phyloP scores from a whole-genome alignment of 306 rosid genomes.

The Pterocarpus santalinus region DNA sequence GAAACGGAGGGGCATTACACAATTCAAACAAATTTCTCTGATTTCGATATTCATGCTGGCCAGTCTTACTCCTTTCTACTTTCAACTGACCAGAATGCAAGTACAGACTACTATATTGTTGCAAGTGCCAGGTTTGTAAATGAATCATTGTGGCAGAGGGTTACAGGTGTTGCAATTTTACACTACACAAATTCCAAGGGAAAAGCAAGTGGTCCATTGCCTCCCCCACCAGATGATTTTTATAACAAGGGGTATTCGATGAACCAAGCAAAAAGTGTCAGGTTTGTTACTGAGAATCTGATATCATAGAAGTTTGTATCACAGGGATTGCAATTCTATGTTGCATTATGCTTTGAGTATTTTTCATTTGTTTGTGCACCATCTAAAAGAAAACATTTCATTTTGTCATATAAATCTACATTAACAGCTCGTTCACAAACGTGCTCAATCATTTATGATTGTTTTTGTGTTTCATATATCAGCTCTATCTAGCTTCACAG shows the following conservation, averaged over 20 bases:
- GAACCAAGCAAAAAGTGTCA: conserved; percentile 83
- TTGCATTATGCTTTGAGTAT: conserved; percentile 16
- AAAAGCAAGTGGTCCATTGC: conserved; percentile 82
- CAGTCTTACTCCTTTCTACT: conserved; percentile 87
- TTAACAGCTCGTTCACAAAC: background rate
- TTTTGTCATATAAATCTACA: background rate
- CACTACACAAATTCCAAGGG: conserved; percentile 86
- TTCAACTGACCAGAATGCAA: conserved; percentile 86
- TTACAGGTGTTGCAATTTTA: conserved; percentile 87
- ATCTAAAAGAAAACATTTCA: background rate
- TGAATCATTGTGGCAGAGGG: conserved; percentile 83
- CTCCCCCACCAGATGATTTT: conserved; percentile 76
- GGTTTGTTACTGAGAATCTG: conserved; percentile 61
- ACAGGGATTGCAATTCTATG: background rate
- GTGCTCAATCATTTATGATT: background rate
- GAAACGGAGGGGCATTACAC: conserved; percentile 89
- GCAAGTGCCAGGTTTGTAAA: conserved; percentile 97
- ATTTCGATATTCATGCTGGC: conserved; percentile 88
- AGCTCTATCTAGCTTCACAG: background rate
- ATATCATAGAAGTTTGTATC: conserved; percentile 4
- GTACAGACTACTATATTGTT: conserved; percentile 88
- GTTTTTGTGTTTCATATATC: background rate
- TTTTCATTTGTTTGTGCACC: background rate
- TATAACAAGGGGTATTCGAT: conserved; percentile 67
- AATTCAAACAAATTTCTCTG: conserved; percentile 66